phyloP scores from a whole-genome alignment of 1,284 basidiomycete species.

The Chiua sp. region DNA sequence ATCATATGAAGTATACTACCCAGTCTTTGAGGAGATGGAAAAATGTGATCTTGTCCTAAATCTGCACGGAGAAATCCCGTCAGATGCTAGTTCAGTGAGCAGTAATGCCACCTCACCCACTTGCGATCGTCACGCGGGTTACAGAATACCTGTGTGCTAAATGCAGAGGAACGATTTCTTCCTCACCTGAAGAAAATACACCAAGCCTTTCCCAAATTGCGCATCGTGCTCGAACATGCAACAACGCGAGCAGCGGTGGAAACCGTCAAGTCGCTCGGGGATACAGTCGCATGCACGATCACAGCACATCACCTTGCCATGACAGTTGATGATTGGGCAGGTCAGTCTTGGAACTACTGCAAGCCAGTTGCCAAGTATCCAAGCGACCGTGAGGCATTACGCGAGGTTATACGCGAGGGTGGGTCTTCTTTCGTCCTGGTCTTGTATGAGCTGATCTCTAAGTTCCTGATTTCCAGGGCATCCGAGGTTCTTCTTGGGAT shows the following conservation, averaged over 20 bases:
- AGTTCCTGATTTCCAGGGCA: slow-evolving; percentile 61
- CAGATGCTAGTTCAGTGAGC: slow-evolving; percentile 78
- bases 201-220: slow-evolving; percentile 85
- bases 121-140: slow-evolving; percentile 6
- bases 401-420: slow-evolving; percentile 84
- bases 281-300: slow-evolving; percentile 95
- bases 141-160: slow-evolving; percentile 92
- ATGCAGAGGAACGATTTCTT: slow-evolving; percentile 93
- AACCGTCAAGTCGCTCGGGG: slow-evolving; percentile 82
- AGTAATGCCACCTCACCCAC: slow-evolving; percentile 1
- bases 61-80: slow-evolving; percentile 97
- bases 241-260: slow-evolving; percentile 97
- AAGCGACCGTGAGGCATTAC: slow-evolving; percentile 87
- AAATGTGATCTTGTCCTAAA: slow-evolving; percentile 94
- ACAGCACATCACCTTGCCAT: slow-evolving; percentile 96
- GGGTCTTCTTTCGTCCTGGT: slow-evolving; percentile 9
- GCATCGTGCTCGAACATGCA: slow-evolving; percentile 99
- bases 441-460: neutral
- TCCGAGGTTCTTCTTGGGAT: slow-evolving; percentile 97
- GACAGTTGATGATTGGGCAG: slow-evolving; percentile 97
- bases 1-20: slow-evolving; percentile 94
- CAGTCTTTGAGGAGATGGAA: slow-evolving; percentile 96
- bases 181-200: slow-evolving; percentile 90
- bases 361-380: slow-evolving; percentile 99
- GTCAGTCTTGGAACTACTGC: slow-evolving; percentile 96